Base-by-base conservation (phyloP, 1,284 basidiomycete genomes). In the Hypsizygus ulmarius region DNA sequence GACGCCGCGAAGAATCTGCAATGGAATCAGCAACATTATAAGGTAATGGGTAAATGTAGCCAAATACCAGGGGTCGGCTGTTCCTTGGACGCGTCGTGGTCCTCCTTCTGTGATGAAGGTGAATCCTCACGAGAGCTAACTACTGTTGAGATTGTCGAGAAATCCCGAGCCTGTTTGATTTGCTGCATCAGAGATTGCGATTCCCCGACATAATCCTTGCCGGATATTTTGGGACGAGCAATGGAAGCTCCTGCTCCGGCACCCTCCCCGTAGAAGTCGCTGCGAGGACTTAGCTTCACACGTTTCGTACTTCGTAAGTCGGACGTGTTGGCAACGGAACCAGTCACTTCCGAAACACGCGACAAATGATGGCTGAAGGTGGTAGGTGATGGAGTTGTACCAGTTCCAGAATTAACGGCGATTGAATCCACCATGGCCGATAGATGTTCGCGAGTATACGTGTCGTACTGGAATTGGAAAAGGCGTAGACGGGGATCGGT, bases 391-490 rank as follows among this genome's bases (percentile, higher is more conserved):
- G 65, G 69, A 4, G 72, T 73, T 2, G 63, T 68, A 29, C 75
- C 82, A 15, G 85, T 84, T 0, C 84, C 82, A 0, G 87, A 84
- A 54, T 89, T 87, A 33, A 89, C 75, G 16, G 84, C 90, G 54
- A 93, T 93, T 9, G 86, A 92, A 59, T 96, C 93, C 1, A 94
- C 90, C 65, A 97, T 79, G 1, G 89, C 91, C 1, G 90, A 91
- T 40, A 97, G 80, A 63, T 96, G 91, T 36, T 95, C 89, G 30
- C 92, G 82, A 2, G 93, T 97, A 62, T 89, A 93, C 0, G 94
- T 95, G 66, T 97, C 94, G 63, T 96, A 96, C 52, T 90, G 83
- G 53, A 93, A 90, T 59, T 93, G 87, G 70, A 97, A 97, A 28
- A 96, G 75, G 4, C 86, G 85, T 6, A 94, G 77, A 11, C 83